These are phyloP conservation scores for Pseudomonodictys pantanalensis DNA, from an alignment of 495 filamentous ascomycete genomes.

Conservation along the genomic window DNA sequence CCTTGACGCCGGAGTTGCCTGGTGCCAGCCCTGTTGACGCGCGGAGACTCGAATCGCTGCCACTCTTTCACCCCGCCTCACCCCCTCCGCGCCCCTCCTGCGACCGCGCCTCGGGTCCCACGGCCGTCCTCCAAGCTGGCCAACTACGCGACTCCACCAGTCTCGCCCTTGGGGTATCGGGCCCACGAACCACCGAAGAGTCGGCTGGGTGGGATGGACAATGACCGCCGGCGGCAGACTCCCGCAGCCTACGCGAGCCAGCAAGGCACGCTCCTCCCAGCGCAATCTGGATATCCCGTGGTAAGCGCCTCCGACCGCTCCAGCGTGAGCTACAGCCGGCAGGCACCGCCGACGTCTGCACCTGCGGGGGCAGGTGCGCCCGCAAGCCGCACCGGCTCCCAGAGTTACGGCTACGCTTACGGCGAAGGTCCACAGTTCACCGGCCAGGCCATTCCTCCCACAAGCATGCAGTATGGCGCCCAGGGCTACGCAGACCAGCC, in stretches of 20 bases:
- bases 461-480: slow-evolving; percentile 51
- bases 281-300: slow-evolving; percentile 33
- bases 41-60: neutral
- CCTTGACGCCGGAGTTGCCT: neutral
- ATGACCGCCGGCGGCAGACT: slow-evolving; percentile 43
- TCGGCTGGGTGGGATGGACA: slow-evolving; percentile 40
- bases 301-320: slow-evolving; percentile 37
- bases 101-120: neutral
- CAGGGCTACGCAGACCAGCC: slow-evolving; percentile 52
- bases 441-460: slow-evolving; percentile 47
- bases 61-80: neutral
- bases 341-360: slow-evolving; percentile 34
- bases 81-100: neutral
- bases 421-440: slow-evolving; percentile 55
- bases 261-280: slow-evolving; percentile 29
- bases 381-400: slow-evolving; percentile 43
- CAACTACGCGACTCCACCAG: slow-evolving; percentile 44
- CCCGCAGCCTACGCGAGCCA: slow-evolving; percentile 34
- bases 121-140: slow-evolving; percentile 38
- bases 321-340: slow-evolving; percentile 32
- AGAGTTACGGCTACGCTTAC: slow-evolving; percentile 52
- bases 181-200: slow-evolving; percentile 30
- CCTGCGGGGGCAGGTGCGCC: slow-evolving; percentile 6
- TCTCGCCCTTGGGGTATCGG: slow-evolving; percentile 43
- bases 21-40: neutral